These are phyloP conservation scores for Oryza officinalis DNA, from an alignment of 176 grass and related monocot genomes.

Conservation along the genomic window DNA sequence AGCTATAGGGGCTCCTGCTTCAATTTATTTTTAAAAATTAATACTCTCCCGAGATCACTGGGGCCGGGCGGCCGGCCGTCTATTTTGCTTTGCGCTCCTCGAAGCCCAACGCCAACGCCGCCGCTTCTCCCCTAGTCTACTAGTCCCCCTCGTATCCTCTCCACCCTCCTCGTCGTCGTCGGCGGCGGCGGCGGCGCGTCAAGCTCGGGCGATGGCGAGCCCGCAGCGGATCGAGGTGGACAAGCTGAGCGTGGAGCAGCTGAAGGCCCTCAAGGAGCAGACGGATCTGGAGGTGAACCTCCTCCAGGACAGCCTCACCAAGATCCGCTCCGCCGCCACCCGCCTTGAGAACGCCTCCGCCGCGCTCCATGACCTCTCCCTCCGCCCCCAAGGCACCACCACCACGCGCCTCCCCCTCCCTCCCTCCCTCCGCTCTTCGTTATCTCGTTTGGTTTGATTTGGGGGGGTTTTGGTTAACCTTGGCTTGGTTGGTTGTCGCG, in stretches of 20 bases:
- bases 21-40: too few relatives aligned
- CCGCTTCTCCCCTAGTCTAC: slow-evolving; percentile 10
- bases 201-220: slow-evolving; percentile 46
- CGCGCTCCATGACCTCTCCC: slow-evolving; percentile 81
- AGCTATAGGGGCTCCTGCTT: slow-evolving; percentile 55
- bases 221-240: slow-evolving; percentile 60
- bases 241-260: slow-evolving; percentile 84
- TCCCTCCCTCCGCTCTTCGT: not conserved
- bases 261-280: slow-evolving; percentile 87
- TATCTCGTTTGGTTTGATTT: not conserved
- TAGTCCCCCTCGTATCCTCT: not conserved
- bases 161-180: not conserved
- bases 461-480: slow-evolving; percentile 7
- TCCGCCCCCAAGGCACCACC: slow-evolving; percentile 64
- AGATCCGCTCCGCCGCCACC: slow-evolving; percentile 76
- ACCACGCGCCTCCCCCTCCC: not conserved
- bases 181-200: slow-evolving; percentile 20
- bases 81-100: not conserved
- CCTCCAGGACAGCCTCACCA: slow-evolving; percentile 86
- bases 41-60: too few relatives aligned
- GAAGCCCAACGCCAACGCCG: not conserved
- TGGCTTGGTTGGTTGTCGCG: not conserved
- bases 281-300: slow-evolving; percentile 94
- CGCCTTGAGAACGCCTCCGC: slow-evolving; percentile 76
- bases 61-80: too few relatives aligned